phyloP scores from a whole-genome alignment of 2,329 filamentous ascomycete species.

The Colletotrichum scovillei region DNA sequence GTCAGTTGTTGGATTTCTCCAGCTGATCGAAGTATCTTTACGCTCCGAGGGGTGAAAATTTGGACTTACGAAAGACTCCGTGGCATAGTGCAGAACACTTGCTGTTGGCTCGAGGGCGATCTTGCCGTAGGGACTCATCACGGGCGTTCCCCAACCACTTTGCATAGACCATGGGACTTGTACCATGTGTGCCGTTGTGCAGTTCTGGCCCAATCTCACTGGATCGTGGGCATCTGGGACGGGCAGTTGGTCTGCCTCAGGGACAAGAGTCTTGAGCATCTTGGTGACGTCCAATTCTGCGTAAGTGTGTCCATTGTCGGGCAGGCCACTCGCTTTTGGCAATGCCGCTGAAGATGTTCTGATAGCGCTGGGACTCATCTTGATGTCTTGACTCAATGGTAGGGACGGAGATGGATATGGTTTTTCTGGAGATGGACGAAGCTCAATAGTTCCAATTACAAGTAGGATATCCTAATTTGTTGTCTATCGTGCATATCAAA shows the following conservation, averaged over 20 bases:
- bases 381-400: background rate
- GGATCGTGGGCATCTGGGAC: slow-evolving; percentile 9
- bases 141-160: slow-evolving; percentile 73
- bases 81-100: slow-evolving; percentile 79
- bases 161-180: slow-evolving; percentile 70
- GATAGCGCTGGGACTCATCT: background rate
- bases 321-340: background rate
- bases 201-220: slow-evolving; percentile 8
- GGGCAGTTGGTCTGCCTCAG: background rate
- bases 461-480: no score
- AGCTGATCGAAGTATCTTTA: no score
- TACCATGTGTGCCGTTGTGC: slow-evolving; percentile 72
- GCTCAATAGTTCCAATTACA: no score
- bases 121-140: slow-evolving; percentile 74
- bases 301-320: slow-evolving; percentile 55
- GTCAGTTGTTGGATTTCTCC: no score
- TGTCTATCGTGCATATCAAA: no score
- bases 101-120: slow-evolving; percentile 76
- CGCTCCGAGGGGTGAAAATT: no score
- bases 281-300: slow-evolving; percentile 72
- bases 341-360: background rate
- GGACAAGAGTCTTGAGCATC: slow-evolving; percentile 69
- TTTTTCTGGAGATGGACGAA: no score
- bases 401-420: background rate
- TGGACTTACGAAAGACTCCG: slow-evolving; percentile 70